Conservation (phyloP, 23 red algal species). For the Pyropia haitanensis region DNA sequence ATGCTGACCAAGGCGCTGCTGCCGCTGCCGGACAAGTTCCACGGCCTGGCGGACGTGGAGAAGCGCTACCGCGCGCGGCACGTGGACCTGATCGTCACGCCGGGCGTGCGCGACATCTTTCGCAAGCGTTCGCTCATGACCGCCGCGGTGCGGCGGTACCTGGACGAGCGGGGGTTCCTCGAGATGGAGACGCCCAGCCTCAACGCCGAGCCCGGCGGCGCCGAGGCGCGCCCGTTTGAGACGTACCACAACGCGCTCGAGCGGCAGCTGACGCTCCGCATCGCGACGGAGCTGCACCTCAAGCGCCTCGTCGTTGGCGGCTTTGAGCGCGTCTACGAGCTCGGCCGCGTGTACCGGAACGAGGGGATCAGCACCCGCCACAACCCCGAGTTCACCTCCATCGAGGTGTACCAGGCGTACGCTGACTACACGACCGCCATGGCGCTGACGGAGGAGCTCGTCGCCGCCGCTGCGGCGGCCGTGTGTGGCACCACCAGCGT, state of each 20-base stretch:
- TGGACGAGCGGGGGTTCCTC: constrained; percentile 73
- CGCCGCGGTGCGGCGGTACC: constrained; percentile 64
- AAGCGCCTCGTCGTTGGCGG: constrained; percentile 90
- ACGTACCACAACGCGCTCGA: constrained; percentile 92
- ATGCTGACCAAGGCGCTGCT: constrained; percentile 86
- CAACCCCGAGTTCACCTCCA: constrained; percentile 96
- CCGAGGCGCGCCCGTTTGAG: constrained; percentile 79
- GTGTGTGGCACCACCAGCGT: constrained; percentile 47
- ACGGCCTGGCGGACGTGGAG: constrained; percentile 86
- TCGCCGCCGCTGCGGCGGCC: constrained; percentile 22
- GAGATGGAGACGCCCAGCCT: constrained; percentile 93
- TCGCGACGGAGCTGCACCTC: constrained; percentile 91
- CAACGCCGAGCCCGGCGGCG: constrained; percentile 78
- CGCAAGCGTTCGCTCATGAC: constrained; percentile 64
- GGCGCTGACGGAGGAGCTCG: constrained; percentile 77
- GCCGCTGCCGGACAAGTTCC: constrained; percentile 93
- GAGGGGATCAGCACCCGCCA: constrained; percentile 87
- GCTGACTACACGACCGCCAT: constrained; percentile 86
- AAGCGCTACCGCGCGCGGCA: constrained; percentile 91
- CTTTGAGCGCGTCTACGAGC: constrained; percentile 93
- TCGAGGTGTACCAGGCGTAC: constrained; percentile 97
- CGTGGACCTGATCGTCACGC: constrained; percentile 85
- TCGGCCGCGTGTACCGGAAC: constrained; percentile 90
- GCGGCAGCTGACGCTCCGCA: constrained; percentile 67
- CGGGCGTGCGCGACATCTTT: constrained; percentile 53